phyloP scores from a whole-genome alignment of 148 eudicot species.

The Amaranthus hypochondriacus region DNA sequence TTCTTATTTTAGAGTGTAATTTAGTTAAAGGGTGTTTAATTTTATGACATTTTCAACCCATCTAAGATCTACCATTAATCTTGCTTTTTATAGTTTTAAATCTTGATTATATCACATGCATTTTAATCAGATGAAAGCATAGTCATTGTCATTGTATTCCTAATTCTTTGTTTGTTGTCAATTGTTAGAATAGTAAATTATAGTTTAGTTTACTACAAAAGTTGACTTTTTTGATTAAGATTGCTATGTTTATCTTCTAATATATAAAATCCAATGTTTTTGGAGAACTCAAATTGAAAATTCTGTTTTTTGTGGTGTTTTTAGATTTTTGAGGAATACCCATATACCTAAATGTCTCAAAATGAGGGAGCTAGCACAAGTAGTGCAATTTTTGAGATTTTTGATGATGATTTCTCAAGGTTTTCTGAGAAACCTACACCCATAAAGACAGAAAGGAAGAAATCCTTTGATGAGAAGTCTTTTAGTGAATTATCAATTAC shows the following conservation, averaged over 20 bases:
- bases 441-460: slow-evolving; percentile 60
- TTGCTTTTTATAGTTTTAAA: background rate
- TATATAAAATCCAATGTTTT: background rate
- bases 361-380: slow-evolving; percentile 34
- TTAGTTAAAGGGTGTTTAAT: background rate
- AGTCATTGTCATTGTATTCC: too few species aligned
- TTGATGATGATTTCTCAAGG: slow-evolving; percentile 44
- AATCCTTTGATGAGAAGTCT: slow-evolving; percentile 74
- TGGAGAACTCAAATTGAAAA: slow-evolving; percentile 8
- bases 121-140: background rate
- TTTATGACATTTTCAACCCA: background rate
- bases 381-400: slow-evolving; percentile 55
- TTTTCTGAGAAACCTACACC: slow-evolving; percentile 51
- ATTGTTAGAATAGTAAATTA: slow-evolving; percentile 3
- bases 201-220: background rate
- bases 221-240: slow-evolving; percentile 21
- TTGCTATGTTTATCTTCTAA: background rate
- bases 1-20: slow-evolving; percentile 1
- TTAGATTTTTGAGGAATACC: slow-evolving; percentile 11
- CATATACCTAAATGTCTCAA: slow-evolving; percentile 7
- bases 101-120: background rate
- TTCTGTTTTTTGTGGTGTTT: background rate
- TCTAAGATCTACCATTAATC: background rate
- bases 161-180: too few species aligned
- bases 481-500: slow-evolving; percentile 64